phyloP scores from a whole-genome alignment of 257 asterid species.

The Plantago ovata region DNA sequence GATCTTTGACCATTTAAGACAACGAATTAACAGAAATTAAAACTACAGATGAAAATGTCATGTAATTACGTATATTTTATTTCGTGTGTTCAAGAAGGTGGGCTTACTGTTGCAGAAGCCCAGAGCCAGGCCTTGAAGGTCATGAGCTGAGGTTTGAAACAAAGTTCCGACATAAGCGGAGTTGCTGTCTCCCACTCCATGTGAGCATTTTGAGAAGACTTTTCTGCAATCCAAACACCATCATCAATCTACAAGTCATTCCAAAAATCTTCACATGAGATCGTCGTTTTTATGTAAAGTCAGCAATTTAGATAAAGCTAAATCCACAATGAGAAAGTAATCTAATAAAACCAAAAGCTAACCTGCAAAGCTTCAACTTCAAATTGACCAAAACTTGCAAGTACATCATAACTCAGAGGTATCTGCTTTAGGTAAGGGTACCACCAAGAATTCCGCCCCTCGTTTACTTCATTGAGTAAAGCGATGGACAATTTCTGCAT shows the following conservation, averaged over 20 bases:
- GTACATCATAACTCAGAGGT: constrained; percentile 71
- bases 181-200: constrained; percentile 67
- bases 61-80: neutral
- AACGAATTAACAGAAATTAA: neutral
- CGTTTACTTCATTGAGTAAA: constrained; percentile 72
- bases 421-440: constrained; percentile 75
- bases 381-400: constrained; percentile 52
- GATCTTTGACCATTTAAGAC: neutral
- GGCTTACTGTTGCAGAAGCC: constrained; percentile 85
- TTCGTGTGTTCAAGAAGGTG: neutral
- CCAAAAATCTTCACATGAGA: constrained; percentile 23
- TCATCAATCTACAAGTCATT: constrained; percentile 67
- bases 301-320: neutral
- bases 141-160: constrained; percentile 53
- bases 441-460: constrained; percentile 75
- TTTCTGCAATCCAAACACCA: constrained; percentile 86
- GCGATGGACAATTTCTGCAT: constrained; percentile 65
- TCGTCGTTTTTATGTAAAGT: constrained; percentile 13
- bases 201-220: constrained; percentile 48
- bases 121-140: constrained; percentile 81
- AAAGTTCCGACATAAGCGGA: constrained; percentile 46
- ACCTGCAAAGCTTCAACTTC: constrained; percentile 89
- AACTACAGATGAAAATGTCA: neutral
- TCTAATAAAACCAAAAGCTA: constrained; percentile 21
- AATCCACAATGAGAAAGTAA: constrained; percentile 3